A percentile compares a stretch with the other conserved stretches of the same genome.
phyloP scores from a whole-genome alignment of 768 basidiomycete genomes.

The Suillus ampliporus region DNA sequence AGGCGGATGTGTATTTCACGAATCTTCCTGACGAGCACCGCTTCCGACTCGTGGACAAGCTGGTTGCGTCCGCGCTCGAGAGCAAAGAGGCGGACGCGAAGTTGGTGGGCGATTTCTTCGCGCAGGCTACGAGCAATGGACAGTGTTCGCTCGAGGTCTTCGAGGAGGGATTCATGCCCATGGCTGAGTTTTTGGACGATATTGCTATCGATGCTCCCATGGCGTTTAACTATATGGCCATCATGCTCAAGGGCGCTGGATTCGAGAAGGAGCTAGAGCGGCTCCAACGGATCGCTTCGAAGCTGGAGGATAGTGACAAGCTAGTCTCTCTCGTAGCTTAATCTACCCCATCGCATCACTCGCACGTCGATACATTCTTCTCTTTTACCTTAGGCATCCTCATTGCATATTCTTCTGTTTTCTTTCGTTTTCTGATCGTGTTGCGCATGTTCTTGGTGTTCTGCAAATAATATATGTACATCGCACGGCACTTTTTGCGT shows the following conservation, averaged over 20 bases:
- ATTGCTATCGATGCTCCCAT: constrained; percentile 90
- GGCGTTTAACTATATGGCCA: constrained; percentile 77
- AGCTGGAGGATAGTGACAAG: constrained; percentile 64
- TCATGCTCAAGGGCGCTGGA: constrained; percentile 72
- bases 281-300: constrained; percentile 59
- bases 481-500: constrained; percentile 24
- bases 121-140: constrained; percentile 60
- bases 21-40: constrained; percentile 71
- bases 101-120: constrained; percentile 79
- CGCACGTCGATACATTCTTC: constrained; percentile 19
- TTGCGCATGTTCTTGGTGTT: constrained; percentile 31
- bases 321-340: constrained; percentile 55
- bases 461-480: constrained; percentile 35
- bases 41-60: constrained; percentile 69
- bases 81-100: constrained; percentile 81
- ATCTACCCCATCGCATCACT: constrained; percentile 18
- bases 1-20: constrained; percentile 87
- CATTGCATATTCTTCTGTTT: constrained; percentile 15
- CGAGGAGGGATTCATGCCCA: constrained; percentile 73
- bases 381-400: not conserved
- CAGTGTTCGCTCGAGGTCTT: constrained; percentile 65
- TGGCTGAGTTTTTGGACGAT: constrained; percentile 84
- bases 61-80: constrained; percentile 77
- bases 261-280: constrained; percentile 63
- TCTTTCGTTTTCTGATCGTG: constrained; percentile 30